Percentiles rank a stretch among this genome's conserved stretches.
Evolutionary conservation across 2,329 filamentous ascomycete species (phyloP).

Genomic region (Alternaria novae-zelandiae): DNA sequence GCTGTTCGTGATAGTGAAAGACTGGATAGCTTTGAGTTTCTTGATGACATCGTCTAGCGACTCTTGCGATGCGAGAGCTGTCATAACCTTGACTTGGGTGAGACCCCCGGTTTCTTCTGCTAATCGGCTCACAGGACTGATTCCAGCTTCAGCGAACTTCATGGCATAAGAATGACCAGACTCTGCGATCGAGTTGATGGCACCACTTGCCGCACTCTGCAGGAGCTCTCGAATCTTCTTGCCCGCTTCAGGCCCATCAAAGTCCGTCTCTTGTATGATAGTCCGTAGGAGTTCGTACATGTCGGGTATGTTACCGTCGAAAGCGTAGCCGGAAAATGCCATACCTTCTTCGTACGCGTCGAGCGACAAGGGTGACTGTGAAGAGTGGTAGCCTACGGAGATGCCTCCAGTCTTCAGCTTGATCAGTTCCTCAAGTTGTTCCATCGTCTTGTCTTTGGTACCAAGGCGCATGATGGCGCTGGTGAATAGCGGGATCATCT

Average conservation of each 20-base stretch:
- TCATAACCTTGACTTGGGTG: constrained; percentile 84
- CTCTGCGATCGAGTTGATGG: constrained; percentile 89
- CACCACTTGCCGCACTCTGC: constrained; percentile 84
- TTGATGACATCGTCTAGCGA: constrained; percentile 75
- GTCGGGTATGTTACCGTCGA: constrained; percentile 86
- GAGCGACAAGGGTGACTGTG: constrained; percentile 76
- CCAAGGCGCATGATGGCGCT: constrained; percentile 93
- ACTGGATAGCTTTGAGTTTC: constrained; percentile 86
- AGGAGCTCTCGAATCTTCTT: constrained; percentile 85
- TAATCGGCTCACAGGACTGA: constrained; percentile 74
- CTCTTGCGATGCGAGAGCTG: constrained; percentile 77
- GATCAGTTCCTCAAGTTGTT: constrained; percentile 92
- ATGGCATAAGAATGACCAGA: constrained; percentile 88
- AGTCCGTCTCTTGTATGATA: constrained; percentile 86
- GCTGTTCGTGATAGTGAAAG: constrained; percentile 72
- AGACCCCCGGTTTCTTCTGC: constrained; percentile 89
- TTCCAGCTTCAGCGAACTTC: constrained; percentile 78
- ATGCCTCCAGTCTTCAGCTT: constrained; percentile 96
- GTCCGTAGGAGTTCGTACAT: constrained; percentile 88
- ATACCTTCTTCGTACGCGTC: constrained; percentile 79
- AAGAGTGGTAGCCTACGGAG: constrained; percentile 82
- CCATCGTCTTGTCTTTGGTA: constrained; percentile 86
- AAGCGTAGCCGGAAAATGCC: constrained; percentile 81
- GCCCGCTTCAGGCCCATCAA: constrained; percentile 81
- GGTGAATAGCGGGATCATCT: constrained; percentile 87